Conservation (phyloP, 352 stramenopile species). For the Phytophthora sp. region DNA sequence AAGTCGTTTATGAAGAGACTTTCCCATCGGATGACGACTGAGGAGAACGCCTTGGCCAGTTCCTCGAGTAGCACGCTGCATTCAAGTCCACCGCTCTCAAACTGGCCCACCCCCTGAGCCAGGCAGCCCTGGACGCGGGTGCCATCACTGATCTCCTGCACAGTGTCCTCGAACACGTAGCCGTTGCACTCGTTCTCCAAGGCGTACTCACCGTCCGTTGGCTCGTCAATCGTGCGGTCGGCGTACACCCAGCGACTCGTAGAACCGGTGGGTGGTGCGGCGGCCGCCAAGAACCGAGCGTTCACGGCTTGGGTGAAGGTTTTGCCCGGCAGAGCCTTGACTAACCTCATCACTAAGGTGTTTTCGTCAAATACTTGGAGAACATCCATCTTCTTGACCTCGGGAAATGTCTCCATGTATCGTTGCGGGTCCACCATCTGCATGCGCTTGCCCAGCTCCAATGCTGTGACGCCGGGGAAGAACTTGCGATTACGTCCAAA, state of each 20-base stretch:
- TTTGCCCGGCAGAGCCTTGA: slow-evolving; percentile 65
- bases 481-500: slow-evolving; percentile 71
- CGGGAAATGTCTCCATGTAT: slow-evolving; percentile 71
- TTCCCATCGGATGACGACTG: slow-evolving; percentile 74
- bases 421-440: slow-evolving; percentile 53
- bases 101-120: slow-evolving; percentile 55
- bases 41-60: slow-evolving; percentile 65
- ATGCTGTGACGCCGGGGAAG: slow-evolving; percentile 55
- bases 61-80: slow-evolving; percentile 60
- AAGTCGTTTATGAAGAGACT: slow-evolving; percentile 78
- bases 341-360: slow-evolving; percentile 54
- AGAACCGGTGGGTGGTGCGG: slow-evolving; percentile 45
- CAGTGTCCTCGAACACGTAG: slow-evolving; percentile 66
- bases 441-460: slow-evolving; percentile 62
- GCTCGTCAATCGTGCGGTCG: slow-evolving; percentile 56
- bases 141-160: slow-evolving; percentile 43
- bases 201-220: slow-evolving; percentile 43
- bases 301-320: slow-evolving; percentile 53
- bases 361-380: slow-evolving; percentile 58
- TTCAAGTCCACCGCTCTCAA: slow-evolving; percentile 55
- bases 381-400: slow-evolving; percentile 60
- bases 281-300: slow-evolving; percentile 48
- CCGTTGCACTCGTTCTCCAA: slow-evolving; percentile 75
- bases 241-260: slow-evolving; percentile 60
- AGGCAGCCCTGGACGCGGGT: slow-evolving; percentile 55